A percentile compares a stretch with the other conserved stretches of the same genome.
Conservation (phyloP, 495 filamentous ascomycete species). For the Aspergillus taichungensis region DNA sequence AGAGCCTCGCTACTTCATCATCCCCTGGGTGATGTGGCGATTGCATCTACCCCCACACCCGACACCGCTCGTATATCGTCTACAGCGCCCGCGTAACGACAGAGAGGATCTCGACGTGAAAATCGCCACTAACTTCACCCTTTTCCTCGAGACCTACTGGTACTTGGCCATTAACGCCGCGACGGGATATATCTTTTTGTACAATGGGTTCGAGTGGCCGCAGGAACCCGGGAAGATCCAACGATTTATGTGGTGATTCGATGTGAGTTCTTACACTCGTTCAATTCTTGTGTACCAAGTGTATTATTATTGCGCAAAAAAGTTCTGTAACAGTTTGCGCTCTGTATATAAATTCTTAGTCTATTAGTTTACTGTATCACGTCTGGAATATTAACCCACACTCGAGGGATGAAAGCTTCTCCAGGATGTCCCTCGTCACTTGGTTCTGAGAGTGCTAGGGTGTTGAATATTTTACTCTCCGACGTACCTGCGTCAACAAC, state of each 20-base stretch:
- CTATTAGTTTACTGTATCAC: too few species aligned
- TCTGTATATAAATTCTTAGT: background rate
- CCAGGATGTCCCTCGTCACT: constrained; percentile 1
- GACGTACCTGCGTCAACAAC: background rate
- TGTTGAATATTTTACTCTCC: background rate
- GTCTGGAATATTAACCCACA: background rate
- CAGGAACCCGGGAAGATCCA: constrained; percentile 73
- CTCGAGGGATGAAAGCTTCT: background rate
- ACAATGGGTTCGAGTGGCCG: constrained; percentile 70
- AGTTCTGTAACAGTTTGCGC: background rate
- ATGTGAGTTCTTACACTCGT: background rate
- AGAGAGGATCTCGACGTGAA: constrained; percentile 20
- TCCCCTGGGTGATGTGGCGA: constrained; percentile 92
- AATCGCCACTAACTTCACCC: constrained; percentile 27
- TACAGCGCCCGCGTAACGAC: constrained; percentile 14
- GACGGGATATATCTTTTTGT: constrained; percentile 76
- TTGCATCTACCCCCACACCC: constrained; percentile 57
- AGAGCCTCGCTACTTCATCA: constrained; percentile 88
- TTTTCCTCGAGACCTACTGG: constrained; percentile 71
- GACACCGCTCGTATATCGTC: constrained; percentile 20
- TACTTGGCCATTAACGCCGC: constrained; percentile 60
- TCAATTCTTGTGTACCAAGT: constrained; percentile 5
- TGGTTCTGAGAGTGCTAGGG: background rate
- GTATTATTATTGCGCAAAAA: constrained; percentile 5
- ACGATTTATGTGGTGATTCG: constrained; percentile 81